Base-by-base conservation (phyloP, 192 early-diverging fungal genomes). In the Allomyces macrogynus region DNA sequence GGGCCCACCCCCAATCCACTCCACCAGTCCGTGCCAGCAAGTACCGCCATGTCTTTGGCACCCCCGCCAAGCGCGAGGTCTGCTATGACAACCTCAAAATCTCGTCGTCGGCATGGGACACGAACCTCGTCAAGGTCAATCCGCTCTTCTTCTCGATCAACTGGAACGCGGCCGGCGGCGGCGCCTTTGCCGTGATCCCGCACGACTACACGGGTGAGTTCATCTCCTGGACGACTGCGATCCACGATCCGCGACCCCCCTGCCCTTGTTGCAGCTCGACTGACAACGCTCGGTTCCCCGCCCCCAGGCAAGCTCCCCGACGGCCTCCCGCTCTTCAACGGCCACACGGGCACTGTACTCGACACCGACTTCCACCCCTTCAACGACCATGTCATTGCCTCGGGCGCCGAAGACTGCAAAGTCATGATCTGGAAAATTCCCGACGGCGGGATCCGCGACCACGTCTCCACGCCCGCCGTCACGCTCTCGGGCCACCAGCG, bases 361-460 rank as follows among this genome's bases (percentile, higher is more conserved):
- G 96, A 99, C 74, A 99, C 94, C 22, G 90, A 90, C 70, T 99
- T 97, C 68, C 89, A 93, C 71, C 95, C 92, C 24, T 99, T 96
- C 77, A 96, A 97, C 67, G 96, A 99, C 73, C 82, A 94, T 75
- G 77, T 99, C 63, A 81, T 99, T 69, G 96, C 96, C 24, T 88
- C 87, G 11, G 82, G 77, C 62, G 76, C 84, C n/a, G 88, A 92
- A 69, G 89, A 87, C 72, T 82, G 78, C 72, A 84, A 92, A 74
- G 88, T 89, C 43, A 93, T 97, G 91, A 80, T 97, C 60, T 99
- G 95, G 92, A 83, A 74, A 11, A 90, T 99, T 69, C 93, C 93
- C 0, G 84, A 87, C 65, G 86, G 87, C 5, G 49, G 49, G 16
- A 14, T n/a, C 5, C 12, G 20, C 16, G 49, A 57, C 16, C 12